These are phyloP conservation scores for Chrysanthemum makinoi DNA, from an alignment of 129 eudicot species.

Conservation along the genomic window DNA sequence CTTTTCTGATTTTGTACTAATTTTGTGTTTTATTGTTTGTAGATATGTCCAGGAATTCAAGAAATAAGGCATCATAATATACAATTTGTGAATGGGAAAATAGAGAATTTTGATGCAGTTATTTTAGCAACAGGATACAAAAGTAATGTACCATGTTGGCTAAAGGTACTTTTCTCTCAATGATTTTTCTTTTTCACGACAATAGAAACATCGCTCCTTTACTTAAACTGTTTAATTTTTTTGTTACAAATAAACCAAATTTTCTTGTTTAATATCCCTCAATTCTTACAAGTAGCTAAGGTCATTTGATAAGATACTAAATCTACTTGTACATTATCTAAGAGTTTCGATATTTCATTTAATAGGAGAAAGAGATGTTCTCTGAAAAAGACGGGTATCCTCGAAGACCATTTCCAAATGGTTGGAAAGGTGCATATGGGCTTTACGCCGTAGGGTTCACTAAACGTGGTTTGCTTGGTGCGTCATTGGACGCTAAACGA, in stretches of 20 bases:
- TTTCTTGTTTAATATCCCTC: background rate
- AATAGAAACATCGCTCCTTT: background rate
- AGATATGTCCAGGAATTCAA: conserved; percentile 64
- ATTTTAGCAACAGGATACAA: conserved; percentile 97
- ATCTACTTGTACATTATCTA: background rate
- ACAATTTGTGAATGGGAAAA: conserved; percentile 68
- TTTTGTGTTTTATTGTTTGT: conserved; percentile 7
- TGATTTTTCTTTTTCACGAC: background rate
- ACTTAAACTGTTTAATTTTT: background rate
- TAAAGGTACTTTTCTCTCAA: conserved; percentile 61
- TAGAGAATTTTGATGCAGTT: conserved; percentile 79
- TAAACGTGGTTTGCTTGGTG: conserved; percentile 93
- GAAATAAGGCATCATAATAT: conserved; percentile 43
- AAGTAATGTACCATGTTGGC: conserved; percentile 97
- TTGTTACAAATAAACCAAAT: background rate
- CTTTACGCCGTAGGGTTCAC: conserved; percentile 99
- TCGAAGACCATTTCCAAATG: conserved; percentile 81
- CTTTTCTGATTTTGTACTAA: background rate
- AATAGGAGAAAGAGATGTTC: conserved; percentile 82
- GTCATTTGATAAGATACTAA: too few species aligned
- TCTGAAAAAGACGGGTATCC: conserved; percentile 89
- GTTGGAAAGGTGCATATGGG: conserved; percentile 93
- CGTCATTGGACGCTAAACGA: conserved; percentile 79
- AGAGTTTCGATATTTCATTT: background rate
- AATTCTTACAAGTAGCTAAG: background rate